A percentile compares a stretch with the other conserved stretches of the same genome.
phyloP scores from a whole-genome alignment of 345 rosid species.

The Ricinus communis region DNA sequence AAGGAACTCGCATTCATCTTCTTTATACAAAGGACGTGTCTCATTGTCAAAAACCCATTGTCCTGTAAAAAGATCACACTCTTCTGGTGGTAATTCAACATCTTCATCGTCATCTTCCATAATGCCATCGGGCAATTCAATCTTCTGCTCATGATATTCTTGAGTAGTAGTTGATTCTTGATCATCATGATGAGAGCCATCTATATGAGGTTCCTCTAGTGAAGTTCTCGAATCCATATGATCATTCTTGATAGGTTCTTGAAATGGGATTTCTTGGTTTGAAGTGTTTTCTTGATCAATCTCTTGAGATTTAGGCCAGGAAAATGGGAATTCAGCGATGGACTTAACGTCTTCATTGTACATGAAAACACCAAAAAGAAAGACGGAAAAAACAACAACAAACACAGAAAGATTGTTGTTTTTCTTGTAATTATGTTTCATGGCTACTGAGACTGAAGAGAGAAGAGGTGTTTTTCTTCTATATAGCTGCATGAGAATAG shows the following conservation, averaged over 20 bases:
- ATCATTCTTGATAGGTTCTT: conserved; percentile 37
- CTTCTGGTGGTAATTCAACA: conserved; percentile 69
- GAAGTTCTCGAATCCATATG: conserved; percentile 36
- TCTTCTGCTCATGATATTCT: conserved; percentile 26
- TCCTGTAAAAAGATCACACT: conserved; percentile 85
- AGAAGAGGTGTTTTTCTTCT: conserved; percentile 40
- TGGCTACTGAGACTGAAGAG: conserved; percentile 38
- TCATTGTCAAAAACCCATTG: conserved; percentile 71
- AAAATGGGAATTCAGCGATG: conserved; percentile 72
- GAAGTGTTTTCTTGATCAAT: conserved; percentile 31
- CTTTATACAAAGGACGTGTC: conserved; percentile 72
- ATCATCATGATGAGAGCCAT: conserved; percentile 13
- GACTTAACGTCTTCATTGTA: conserved; percentile 44
- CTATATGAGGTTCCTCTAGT: conserved; percentile 23
- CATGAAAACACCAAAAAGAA: conserved; percentile 56
- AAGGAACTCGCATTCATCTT: conserved; percentile 76
- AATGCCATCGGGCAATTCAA: conserved; percentile 24
- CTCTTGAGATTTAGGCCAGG: conserved; percentile 46
- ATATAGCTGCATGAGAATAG: conserved; percentile 41
- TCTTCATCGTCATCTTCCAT: conserved; percentile 45
- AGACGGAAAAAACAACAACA: conserved; percentile 49
- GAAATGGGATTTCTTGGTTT: conserved; percentile 25
- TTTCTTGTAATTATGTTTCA: conserved; percentile 72
- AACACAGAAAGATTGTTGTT: conserved; percentile 64
- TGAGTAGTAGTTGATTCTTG: conserved; percentile 25